These are phyloP conservation scores for Didymella glomerata DNA, from an alignment of 2,329 filamentous ascomycete genomes.

Conservation along the genomic window DNA sequence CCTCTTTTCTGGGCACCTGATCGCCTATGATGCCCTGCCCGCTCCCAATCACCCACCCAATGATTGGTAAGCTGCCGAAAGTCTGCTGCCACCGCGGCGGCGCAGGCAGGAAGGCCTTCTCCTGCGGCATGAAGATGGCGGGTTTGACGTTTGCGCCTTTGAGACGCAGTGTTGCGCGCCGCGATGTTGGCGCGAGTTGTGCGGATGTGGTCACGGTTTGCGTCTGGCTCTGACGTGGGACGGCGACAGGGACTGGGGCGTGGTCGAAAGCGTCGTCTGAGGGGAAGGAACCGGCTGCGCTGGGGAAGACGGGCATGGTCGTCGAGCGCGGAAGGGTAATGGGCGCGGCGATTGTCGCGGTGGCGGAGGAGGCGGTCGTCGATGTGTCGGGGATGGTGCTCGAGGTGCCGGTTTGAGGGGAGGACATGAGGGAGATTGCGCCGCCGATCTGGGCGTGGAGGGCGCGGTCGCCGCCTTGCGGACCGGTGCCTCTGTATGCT, in stretches of 20 bases:
- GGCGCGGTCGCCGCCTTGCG: conserved; percentile 53
- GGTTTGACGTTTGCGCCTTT: conserved; percentile 49
- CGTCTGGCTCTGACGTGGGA: conserved; percentile 44
- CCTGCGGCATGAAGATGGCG: conserved; percentile 54
- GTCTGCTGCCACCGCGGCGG: conserved; percentile 53
- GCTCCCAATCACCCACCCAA: conserved; percentile 54
- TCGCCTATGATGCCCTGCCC: conserved; percentile 73
- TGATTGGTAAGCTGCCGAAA: conserved; percentile 61
- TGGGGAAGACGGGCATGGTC: conserved; percentile 29
- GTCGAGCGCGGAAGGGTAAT: conserved; percentile 28
- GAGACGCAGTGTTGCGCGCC: conserved; percentile 39
- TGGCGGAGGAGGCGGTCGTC: conserved; percentile 53
- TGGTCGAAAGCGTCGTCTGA: conserved; percentile 28
- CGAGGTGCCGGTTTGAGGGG: conserved; percentile 47
- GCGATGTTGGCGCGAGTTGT: conserved; percentile 30
- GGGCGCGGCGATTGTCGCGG: conserved; percentile 28
- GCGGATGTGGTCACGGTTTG: conserved; percentile 33
- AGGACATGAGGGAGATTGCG: conserved; percentile 40
- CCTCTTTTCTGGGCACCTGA: conserved; percentile 75
- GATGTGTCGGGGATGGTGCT: conserved; percentile 48
- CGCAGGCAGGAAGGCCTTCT: conserved; percentile 58
- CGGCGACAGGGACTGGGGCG: conserved; percentile 29
- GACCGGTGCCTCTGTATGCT: conserved; percentile 56
- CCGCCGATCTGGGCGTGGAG: conserved; percentile 50
- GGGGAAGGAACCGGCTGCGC: conserved; percentile 34